Percentiles rank a stretch among this genome's conserved stretches.
These are phyloP conservation scores for Aspergillus viridinutans DNA, from an alignment of 2,329 filamentous ascomycete species.

Conservation along the genomic window DNA sequence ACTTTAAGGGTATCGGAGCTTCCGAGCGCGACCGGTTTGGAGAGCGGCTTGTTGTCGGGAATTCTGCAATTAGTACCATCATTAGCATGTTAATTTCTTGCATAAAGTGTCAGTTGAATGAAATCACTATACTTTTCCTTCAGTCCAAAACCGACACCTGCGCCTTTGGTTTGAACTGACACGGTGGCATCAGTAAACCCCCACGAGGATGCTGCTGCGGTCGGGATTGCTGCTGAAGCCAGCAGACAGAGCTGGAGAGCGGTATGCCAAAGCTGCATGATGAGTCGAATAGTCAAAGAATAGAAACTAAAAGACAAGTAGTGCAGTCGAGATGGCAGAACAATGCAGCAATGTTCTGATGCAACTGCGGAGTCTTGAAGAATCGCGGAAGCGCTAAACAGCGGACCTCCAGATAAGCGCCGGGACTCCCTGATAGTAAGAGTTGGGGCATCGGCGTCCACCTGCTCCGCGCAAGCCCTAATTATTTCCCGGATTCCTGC, in stretches of 20 bases:
- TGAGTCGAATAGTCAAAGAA: conserved; percentile 11
- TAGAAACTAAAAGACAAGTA: conserved; percentile 1
- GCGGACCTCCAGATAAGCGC: conserved; percentile 14
- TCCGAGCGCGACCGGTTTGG: conserved; percentile 62
- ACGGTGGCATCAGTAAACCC: conserved; percentile 62
- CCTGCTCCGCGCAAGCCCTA: conserved; percentile 33
- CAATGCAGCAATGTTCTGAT: not conserved
- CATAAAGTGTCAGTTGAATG: not conserved
- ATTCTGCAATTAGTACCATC: conserved; percentile 46
- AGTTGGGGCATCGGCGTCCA: conserved; percentile 22
- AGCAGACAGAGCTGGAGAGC: conserved; percentile 35
- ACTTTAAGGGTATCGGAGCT: conserved; percentile 74
- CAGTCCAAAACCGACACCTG: conserved; percentile 48
- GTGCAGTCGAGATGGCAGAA: conserved; percentile 1
- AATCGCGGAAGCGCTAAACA: conserved; percentile 12
- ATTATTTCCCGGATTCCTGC: conserved; percentile 26
- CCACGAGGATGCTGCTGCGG: conserved; percentile 52
- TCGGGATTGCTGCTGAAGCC: conserved; percentile 32
- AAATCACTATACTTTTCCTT: conserved; percentile 52
- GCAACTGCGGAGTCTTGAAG: not conserved
- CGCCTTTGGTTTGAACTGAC: conserved; percentile 56
- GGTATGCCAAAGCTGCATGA: conserved; percentile 36
- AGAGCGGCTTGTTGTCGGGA: conserved; percentile 55
- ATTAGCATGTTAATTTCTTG: conserved; percentile 4
- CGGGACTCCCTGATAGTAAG: conserved; percentile 5